A percentile compares a stretch with the other conserved stretches of the same genome.
Conservation (phyloP, 192 early-diverging fungal species). For the Phycomyces blakesleeanus region DNA sequence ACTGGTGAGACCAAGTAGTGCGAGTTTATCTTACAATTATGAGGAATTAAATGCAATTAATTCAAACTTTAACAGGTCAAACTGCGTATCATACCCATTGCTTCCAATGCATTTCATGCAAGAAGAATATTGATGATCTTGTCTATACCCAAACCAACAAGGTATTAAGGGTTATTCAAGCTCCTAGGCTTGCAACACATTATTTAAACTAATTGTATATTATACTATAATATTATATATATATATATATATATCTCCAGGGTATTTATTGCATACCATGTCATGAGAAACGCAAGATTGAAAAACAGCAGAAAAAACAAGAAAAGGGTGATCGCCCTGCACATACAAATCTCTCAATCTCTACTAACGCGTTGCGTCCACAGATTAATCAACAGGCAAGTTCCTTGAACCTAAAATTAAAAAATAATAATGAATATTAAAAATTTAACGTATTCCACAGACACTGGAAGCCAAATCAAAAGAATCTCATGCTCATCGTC, state of each 20-base stretch:
- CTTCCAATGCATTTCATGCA: conserved; percentile 72
- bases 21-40: background rate
- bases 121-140: conserved; percentile 68
- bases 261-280: conserved; percentile 77
- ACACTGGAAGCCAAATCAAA: no score
- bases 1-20: conserved; percentile 59
- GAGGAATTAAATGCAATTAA: background rate
- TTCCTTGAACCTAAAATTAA: no score
- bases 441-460: no score
- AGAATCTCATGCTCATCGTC: background rate
- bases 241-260: no score
- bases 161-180: no score
- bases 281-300: conserved; percentile 60
- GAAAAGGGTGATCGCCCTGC: conserved; percentile 29
- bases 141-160: conserved; percentile 78
- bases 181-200: no score
- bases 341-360: no score
- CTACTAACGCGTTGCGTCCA: no score
- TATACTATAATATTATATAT: no score
- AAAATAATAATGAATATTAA: no score
- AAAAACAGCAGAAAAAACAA: conserved; percentile 54
- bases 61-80: conserved; percentile 50
- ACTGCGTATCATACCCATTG: conserved; percentile 78
- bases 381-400: no score
- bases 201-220: no score